Conservation (phyloP, 495 filamentous ascomycete genomes). For the Neurospora sublineolata region DNA sequence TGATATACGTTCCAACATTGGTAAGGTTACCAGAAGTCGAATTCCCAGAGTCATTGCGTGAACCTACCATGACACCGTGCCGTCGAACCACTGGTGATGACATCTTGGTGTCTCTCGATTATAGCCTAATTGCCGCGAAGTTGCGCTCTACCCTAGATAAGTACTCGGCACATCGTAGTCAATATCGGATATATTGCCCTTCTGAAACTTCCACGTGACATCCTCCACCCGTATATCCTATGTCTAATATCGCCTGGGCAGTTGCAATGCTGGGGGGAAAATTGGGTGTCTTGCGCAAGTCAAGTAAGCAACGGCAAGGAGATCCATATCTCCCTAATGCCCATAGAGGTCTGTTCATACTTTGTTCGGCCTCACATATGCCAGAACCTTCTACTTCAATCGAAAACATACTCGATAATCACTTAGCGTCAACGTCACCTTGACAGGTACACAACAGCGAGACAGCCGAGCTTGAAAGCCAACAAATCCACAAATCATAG, state of each 20-base stretch:
- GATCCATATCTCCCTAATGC: background rate
- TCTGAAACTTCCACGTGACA: background rate
- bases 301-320: background rate
- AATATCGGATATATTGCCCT: background rate
- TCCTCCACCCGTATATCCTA: background rate
- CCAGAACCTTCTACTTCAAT: background rate
- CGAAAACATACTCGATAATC: background rate
- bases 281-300: background rate
- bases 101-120: background rate
- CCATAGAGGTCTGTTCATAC: background rate
- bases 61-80: background rate
- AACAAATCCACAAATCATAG: background rate
- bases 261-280: background rate
- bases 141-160: background rate
- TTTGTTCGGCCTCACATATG: background rate
- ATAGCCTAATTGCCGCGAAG: background rate
- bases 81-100: background rate
- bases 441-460: background rate
- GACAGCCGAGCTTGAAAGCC: background rate
- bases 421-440: background rate
- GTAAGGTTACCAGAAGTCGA: background rate
- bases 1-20: background rate
- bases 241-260: background rate
- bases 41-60: background rate
- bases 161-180: background rate